Evolutionary conservation across 208 protist species (phyloP).

Genomic region (Trichomonas gallinae): DNA sequence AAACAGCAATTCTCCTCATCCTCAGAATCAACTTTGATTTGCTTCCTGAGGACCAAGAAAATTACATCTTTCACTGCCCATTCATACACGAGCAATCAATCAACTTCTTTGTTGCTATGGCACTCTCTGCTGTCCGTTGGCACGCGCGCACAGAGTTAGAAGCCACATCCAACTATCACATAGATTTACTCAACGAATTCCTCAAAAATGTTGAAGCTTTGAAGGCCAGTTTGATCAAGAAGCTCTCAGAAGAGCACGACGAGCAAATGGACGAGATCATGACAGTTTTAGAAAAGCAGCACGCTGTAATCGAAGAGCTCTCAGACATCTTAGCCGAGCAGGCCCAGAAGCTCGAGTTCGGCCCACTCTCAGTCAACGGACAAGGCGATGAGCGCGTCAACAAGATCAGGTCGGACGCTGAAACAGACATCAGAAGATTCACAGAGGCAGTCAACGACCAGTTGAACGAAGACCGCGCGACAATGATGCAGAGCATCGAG

Average conservation of each 20-base stretch:
- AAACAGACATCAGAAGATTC: background rate
- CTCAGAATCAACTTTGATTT: background rate
- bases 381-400: background rate
- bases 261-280: background rate
- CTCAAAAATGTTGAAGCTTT: background rate
- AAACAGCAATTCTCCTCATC: background rate
- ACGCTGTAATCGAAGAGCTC: background rate
- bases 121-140: background rate
- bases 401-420: background rate
- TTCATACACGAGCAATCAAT: background rate
- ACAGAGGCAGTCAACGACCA: background rate
- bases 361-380: background rate
- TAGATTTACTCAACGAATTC: background rate
- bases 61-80: background rate
- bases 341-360: background rate
- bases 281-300: background rate
- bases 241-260: background rate
- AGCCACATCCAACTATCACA: background rate
- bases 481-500: background rate
- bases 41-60: background rate
- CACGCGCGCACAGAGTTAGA: background rate
- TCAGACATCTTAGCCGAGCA: background rate
- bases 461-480: background rate
- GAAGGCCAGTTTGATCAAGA: background rate
- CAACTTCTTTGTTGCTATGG: background rate